Percentiles rank a stretch among this genome's conserved stretches.
These are phyloP conservation scores for Pyrenochaeta sp. DNA, from an alignment of 2,329 filamentous ascomycete genomes.

Conservation along the genomic window DNA sequence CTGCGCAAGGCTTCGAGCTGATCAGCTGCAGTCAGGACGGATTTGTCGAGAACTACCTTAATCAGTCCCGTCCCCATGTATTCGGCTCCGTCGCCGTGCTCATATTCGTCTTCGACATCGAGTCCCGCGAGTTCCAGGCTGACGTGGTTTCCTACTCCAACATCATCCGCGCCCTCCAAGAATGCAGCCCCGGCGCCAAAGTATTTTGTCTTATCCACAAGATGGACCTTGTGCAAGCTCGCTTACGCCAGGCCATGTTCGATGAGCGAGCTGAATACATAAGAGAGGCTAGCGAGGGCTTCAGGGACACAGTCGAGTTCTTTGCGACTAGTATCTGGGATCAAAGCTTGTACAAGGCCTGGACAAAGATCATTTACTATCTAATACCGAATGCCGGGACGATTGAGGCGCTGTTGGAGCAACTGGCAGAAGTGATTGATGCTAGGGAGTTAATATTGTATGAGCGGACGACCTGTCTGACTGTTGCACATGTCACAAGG, in stretches of 20 bases:
- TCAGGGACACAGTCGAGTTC: slow-evolving; percentile 74
- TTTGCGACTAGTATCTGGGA: slow-evolving; percentile 99
- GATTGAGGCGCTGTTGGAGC: slow-evolving; percentile 85
- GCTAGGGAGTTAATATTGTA: slow-evolving; percentile 95
- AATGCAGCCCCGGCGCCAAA: slow-evolving; percentile 81
- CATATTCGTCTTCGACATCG: slow-evolving; percentile 99
- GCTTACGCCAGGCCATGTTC: slow-evolving; percentile 81
- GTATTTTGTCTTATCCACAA: slow-evolving; percentile 98
- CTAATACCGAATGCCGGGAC: slow-evolving; percentile 91
- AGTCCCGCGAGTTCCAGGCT: slow-evolving; percentile 91
- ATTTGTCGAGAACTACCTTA: slow-evolving; percentile 98
- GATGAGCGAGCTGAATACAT: slow-evolving; percentile 83
- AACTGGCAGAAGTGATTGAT: slow-evolving; percentile 84
- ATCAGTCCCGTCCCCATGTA: slow-evolving; percentile 92
- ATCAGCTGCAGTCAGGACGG: slow-evolving; percentile 78
- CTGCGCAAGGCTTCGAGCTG: slow-evolving; percentile 8
- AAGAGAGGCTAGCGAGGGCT: slow-evolving; percentile 74
- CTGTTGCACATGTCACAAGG: slow-evolving; percentile 90
- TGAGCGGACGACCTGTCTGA: slow-evolving; percentile 93
- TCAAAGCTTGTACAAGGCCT: slow-evolving; percentile 96
- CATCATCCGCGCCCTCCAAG: slow-evolving; percentile 86
- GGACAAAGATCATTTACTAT: slow-evolving; percentile 97
- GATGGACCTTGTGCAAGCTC: slow-evolving; percentile 91
- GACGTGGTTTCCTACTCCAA: slow-evolving; percentile 92
- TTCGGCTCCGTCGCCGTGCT: slow-evolving; percentile 96